Conservation (phyloP, 495 filamentous ascomycete genomes). For the Penicillium waksmanii region DNA sequence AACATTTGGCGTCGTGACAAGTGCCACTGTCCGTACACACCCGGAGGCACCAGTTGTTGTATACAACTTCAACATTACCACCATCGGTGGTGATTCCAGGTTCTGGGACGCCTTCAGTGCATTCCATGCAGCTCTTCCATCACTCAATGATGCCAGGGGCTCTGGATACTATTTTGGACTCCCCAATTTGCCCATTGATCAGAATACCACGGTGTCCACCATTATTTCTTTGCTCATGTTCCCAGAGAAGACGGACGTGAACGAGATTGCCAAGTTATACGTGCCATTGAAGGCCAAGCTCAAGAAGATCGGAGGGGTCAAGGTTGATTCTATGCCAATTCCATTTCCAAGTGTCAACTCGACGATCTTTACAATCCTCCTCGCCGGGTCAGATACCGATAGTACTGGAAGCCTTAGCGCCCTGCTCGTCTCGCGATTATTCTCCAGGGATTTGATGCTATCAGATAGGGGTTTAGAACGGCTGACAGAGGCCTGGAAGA, state of each 20-base stretch:
- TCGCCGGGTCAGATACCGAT: slow-evolving; percentile 23
- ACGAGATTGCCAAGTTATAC: slow-evolving; percentile 21
- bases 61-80: slow-evolving; percentile 36
- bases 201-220: slow-evolving; percentile 18
- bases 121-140: slow-evolving; percentile 32
- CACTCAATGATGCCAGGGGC: slow-evolving; percentile 39
- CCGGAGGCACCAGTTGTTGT: slow-evolving; percentile 39
- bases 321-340: slow-evolving; percentile 13
- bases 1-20: slow-evolving; percentile 57
- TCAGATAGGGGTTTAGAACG: slow-evolving; percentile 28
- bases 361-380: slow-evolving; percentile 20
- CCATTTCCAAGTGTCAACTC: slow-evolving; percentile 26
- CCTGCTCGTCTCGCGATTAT: slow-evolving; percentile 32
- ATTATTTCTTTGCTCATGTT: slow-evolving; percentile 27
- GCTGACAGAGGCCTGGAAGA: slow-evolving; percentile 28
- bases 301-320: slow-evolving; percentile 18
- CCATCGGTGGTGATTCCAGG: slow-evolving; percentile 11
- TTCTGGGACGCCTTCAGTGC: slow-evolving; percentile 41
- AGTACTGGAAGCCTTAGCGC: slow-evolving; percentile 19
- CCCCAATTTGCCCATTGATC: slow-evolving; percentile 23
- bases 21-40: slow-evolving; percentile 46
- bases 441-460: slow-evolving; percentile 34
- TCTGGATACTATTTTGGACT: slow-evolving; percentile 42
- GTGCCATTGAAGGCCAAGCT: slow-evolving; percentile 24
- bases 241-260: slow-evolving; percentile 27